phyloP scores from a whole-genome alignment of 306 rosid species.

The Quercus alba region DNA sequence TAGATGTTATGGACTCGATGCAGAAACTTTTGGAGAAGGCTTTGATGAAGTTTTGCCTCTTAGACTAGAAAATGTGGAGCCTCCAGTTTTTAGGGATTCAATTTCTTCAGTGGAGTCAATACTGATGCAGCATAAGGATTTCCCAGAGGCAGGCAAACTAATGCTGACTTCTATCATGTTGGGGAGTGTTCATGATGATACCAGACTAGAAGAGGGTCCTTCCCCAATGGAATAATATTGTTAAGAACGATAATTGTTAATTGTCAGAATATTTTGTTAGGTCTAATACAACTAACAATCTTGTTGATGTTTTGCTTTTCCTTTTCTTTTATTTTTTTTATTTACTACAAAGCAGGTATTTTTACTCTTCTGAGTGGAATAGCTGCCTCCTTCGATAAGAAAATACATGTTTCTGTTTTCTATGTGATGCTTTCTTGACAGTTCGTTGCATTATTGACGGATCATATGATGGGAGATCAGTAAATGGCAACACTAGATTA shows the following conservation, averaged over 20 bases:
- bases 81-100: constrained; percentile 34
- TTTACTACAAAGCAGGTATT: not conserved
- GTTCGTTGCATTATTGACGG: too few relatives aligned
- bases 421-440: too few relatives aligned
- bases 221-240: constrained; percentile 55
- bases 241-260: not conserved
- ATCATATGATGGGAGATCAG: too few relatives aligned
- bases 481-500: too few relatives aligned
- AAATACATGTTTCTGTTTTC: too few relatives aligned
- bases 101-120: constrained; percentile 67
- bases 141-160: constrained; percentile 83
- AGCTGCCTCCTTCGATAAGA: too few relatives aligned
- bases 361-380: too few relatives aligned
- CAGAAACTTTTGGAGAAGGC: constrained; percentile 74
- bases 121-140: constrained; percentile 87
- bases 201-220: constrained; percentile 44
- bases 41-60: constrained; percentile 64
- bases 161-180: constrained; percentile 85
- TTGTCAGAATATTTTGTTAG: not conserved
- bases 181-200: constrained; percentile 52
- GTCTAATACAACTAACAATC: not conserved
- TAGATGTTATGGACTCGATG: constrained; percentile 71
- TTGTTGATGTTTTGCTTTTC: not conserved
- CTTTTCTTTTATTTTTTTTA: not conserved
- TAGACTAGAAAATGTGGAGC: constrained; percentile 62